Base-by-base conservation (phyloP, 805 yeast species). In the Zygotorulaspora danielsina region DNA sequence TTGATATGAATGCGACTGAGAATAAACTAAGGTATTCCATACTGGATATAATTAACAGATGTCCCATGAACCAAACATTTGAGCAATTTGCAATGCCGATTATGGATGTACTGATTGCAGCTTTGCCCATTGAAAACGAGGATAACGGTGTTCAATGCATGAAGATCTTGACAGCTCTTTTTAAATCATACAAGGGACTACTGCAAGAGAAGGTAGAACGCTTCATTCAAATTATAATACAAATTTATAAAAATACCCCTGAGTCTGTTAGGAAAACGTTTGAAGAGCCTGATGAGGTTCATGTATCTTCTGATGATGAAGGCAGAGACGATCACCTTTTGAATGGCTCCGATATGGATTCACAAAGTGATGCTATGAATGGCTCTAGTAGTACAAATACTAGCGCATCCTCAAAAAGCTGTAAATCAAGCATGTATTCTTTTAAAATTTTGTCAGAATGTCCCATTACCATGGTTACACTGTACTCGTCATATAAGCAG, bases 401-500 rank as follows among this genome's bases (percentile, higher is more conserved):
- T 8, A 16, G n/a, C 21, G 26, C n/a, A 9, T 19, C 30, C 9
- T 57, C 75, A 6, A 79, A 78, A 42, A 66, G 73, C 2, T 68
- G 88, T 38, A 73, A 73, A 31, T 75, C 73, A 45, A 82, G 96
- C 4, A 75, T 85, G 74, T 71, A 61, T 48, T 88, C 97, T 1
- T 90, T 93, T 71, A 89, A 88, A 58, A 86, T 90, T 10, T 72
- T 93, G 44, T 85, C 96, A 0, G 99, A 93, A 61, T 89, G 97
- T 58, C 99, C 99, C 7, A 90, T 93, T 27, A 88, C 96, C 3
- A 84, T 93, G 81, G 98, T 93, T 3, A 79, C 96, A 6, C 69
- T 94, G 37, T 87, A 86, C 53, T 84, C 96, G 1, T 79, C 95
- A 0, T 88, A 89, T 65, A 86, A 88, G 57, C 78, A 77, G 24